Evolutionary conservation across 768 basidiomycete genomes (phyloP), one percentile per base, ranked within the genome.

Genomic region (Termitomyces sp.): DNA sequence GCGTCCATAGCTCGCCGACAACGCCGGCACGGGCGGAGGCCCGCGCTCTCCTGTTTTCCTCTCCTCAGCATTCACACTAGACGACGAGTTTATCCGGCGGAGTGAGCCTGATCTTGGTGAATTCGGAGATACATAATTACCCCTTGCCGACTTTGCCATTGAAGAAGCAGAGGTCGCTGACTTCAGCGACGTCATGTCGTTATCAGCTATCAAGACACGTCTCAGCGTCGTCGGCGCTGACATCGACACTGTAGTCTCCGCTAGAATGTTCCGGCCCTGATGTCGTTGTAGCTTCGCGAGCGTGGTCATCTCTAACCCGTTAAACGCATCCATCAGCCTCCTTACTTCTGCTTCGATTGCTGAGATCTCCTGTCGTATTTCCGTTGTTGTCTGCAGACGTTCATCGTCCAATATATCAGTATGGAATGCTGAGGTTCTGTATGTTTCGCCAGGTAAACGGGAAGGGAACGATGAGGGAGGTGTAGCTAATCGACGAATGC

Each of bases 311-410:
- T 92, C 90, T 39, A 92, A 75, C 9, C 90, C 88, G 63, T 83
- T 88, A 69, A 92, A 92, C 3, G 89, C 88, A 65, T 92, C 90
- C 71, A 90, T 79, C 47, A 92, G 70, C 50, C 86, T 76, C 60
- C 79, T 78, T 6, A 81, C 83, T 66, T 92, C 90, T 33, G 84
- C 83, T 67, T 91, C 88, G 44, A 92, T 81, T 6, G 77, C 70
- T 58, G 79, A 73, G 44, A 92, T 87, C 63, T 91, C 86, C 46
- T 80, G 74, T 39, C 79, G 82, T 54, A 92, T 84, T 39, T 86
- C 79, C 60, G 80, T 76, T 57, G 81, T 77, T n/a, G 86, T 80
- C 57, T 81, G 79, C 56, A 83, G 70, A 52, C 73, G 76, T 2
- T 85, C 82, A 51, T 86, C 84, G 56, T 84, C 83, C 51, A 80